These are phyloP conservation scores for Mycena citricolor DNA, from an alignment of 1,284 basidiomycete genomes.

Conservation along the genomic window DNA sequence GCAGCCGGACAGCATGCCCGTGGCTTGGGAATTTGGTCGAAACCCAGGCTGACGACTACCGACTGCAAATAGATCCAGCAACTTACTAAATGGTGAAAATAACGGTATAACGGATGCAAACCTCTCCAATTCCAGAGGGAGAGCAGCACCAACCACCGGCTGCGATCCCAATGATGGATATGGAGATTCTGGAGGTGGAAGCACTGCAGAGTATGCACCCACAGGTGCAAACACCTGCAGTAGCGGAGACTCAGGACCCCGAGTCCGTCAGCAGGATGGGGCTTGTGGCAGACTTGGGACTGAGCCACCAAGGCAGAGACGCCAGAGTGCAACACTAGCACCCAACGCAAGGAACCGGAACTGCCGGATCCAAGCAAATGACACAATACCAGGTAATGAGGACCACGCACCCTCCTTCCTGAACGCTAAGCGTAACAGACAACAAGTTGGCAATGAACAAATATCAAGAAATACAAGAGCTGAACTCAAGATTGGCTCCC, in stretches of 20 bases:
- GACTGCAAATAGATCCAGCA: no score
- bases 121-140: constrained; percentile 13
- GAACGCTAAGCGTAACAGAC: neutral
- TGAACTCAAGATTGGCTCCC: neutral
- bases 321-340: no score
- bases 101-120: no score
- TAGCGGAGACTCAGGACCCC: neutral
- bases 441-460: neutral
- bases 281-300: no score
- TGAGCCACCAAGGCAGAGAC: no score
- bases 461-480: neutral
- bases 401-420: constrained; percentile 1
- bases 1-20: no score
- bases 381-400: constrained; percentile 1
- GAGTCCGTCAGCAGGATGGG: neutral
- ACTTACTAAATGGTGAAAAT: no score
- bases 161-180: constrained; percentile 8
- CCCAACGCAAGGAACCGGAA: neutral
- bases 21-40: no score
- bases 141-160: constrained; percentile 1
- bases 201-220: no score
- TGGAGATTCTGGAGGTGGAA: constrained; percentile 5
- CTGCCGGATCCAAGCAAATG: no score
- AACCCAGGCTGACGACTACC: no score
- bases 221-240: no score